These are phyloP conservation scores for Zancudomyces culisetae DNA, from an alignment of 371 early-diverging fungal species.

Conservation along the genomic window DNA sequence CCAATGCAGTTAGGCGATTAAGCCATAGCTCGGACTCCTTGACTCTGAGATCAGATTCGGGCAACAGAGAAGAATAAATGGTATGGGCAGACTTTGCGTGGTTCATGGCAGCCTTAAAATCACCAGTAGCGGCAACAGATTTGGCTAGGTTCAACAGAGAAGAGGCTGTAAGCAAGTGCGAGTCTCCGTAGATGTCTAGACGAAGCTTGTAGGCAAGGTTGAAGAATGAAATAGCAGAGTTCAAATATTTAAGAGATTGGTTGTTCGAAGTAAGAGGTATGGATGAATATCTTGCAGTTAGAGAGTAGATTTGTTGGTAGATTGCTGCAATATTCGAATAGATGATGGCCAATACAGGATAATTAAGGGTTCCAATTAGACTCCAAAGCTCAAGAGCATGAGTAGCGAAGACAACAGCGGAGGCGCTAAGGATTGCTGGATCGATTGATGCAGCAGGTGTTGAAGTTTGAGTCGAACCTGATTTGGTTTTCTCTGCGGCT, in stretches of 20 bases:
- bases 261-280: slow-evolving; percentile 19
- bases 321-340: slow-evolving; percentile 73
- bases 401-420: slow-evolving; percentile 52
- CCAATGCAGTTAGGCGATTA: slow-evolving; percentile 40
- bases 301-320: slow-evolving; percentile 51
- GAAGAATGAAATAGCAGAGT: slow-evolving; percentile 45
- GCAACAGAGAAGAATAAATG: slow-evolving; percentile 39
- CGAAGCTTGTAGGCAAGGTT: slow-evolving; percentile 50
- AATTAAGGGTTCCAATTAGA: slow-evolving; percentile 48
- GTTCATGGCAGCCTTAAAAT: slow-evolving; percentile 54
- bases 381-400: slow-evolving; percentile 72
- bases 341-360: slow-evolving; percentile 71
- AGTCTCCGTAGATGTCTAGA: slow-evolving; percentile 44
- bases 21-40: slow-evolving; percentile 52
- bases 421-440: too few species aligned
- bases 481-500: too few species aligned
- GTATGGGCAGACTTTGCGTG: slow-evolving; percentile 54
- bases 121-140: slow-evolving; percentile 47
- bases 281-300: background rate
- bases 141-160: slow-evolving; percentile 58
- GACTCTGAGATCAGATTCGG: slow-evolving; percentile 51
- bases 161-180: slow-evolving; percentile 47
- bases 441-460: too few species aligned
- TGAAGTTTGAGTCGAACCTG: too few species aligned
- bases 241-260: slow-evolving; percentile 39